These are phyloP conservation scores for Trichoderma koningii DNA, from an alignment of 2,329 filamentous ascomycete genomes.

Conservation along the genomic window DNA sequence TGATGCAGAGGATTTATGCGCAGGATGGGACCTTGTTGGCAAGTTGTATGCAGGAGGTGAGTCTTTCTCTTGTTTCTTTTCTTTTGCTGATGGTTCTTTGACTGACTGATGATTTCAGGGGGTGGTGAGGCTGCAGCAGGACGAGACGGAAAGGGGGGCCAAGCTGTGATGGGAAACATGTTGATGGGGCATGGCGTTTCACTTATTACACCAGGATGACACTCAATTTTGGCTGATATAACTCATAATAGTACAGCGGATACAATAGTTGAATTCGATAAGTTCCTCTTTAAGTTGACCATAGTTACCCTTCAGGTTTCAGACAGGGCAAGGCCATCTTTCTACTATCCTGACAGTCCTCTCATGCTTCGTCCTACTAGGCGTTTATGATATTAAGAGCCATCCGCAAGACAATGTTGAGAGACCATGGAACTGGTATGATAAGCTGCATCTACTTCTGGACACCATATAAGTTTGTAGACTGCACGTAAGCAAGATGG, in stretches of 20 bases:
- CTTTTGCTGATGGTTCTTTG: background rate
- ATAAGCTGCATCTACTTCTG: too few relatives aligned
- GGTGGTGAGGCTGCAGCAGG: slow-evolving; percentile 53
- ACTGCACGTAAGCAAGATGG: too few relatives aligned
- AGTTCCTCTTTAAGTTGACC: background rate
- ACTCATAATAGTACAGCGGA: background rate
- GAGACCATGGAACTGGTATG: too few relatives aligned
- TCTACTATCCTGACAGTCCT: too few relatives aligned
- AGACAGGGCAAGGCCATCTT: background rate
- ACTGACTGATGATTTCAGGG: slow-evolving; percentile 39
- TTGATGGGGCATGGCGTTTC: background rate
- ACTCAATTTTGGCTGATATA: background rate
- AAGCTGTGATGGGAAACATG: slow-evolving; percentile 37
- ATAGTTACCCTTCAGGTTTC: background rate
- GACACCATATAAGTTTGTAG: too few relatives aligned
- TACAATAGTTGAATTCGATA: background rate
- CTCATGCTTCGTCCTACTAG: too few relatives aligned
- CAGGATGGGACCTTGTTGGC: slow-evolving; percentile 72
- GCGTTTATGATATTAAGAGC: too few relatives aligned
- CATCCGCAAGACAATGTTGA: too few relatives aligned
- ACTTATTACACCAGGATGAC: background rate
- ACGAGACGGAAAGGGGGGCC: slow-evolving; percentile 38
- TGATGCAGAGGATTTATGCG: slow-evolving; percentile 72
- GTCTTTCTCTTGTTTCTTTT: slow-evolving; percentile 30
- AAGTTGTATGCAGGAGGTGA: slow-evolving; percentile 77